These are phyloP conservation scores for Coleophoma cylindrospora DNA, from an alignment of 2,329 filamentous ascomycete genomes.

Conservation along the genomic window DNA sequence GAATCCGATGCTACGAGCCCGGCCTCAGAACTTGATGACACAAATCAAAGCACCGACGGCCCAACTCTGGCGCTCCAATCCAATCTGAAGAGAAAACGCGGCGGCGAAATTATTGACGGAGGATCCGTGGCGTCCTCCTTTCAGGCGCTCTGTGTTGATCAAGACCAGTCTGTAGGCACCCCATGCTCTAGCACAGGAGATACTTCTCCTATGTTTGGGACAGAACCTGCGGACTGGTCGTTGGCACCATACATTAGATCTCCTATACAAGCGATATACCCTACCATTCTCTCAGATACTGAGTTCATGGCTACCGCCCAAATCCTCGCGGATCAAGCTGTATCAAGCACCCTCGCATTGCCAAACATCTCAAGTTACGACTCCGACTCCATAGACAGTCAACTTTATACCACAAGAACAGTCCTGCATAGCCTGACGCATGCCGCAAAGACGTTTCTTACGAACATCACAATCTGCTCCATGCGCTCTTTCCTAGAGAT, in stretches of 20 bases:
- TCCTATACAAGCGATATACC: constrained; percentile 41
- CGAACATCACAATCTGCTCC: constrained; percentile 33
- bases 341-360: constrained; percentile 40
- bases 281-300: constrained; percentile 38
- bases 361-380: constrained; percentile 5
- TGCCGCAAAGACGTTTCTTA: constrained; percentile 38
- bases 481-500: constrained; percentile 50
- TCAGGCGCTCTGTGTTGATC: constrained; percentile 21
- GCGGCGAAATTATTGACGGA: constrained; percentile 15
- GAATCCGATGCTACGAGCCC: constrained; percentile 34
- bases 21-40: constrained; percentile 51
- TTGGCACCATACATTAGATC: constrained; percentile 54
- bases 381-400: constrained; percentile 1
- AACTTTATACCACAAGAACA: constrained; percentile 17
- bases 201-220: constrained; percentile 22
- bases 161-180: constrained; percentile 17
- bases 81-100: constrained; percentile 26
- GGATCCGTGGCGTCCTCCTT: constrained; percentile 25
- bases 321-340: constrained; percentile 66
- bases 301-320: constrained; percentile 65
- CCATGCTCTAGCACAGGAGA: constrained; percentile 19
- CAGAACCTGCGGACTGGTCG: constrained; percentile 30
- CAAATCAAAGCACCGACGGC: constrained; percentile 44
- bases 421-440: constrained; percentile 39
- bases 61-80: constrained; percentile 42